Base-by-base conservation (phyloP, 805 yeast genomes). In the Ascoidea asiatica region DNA sequence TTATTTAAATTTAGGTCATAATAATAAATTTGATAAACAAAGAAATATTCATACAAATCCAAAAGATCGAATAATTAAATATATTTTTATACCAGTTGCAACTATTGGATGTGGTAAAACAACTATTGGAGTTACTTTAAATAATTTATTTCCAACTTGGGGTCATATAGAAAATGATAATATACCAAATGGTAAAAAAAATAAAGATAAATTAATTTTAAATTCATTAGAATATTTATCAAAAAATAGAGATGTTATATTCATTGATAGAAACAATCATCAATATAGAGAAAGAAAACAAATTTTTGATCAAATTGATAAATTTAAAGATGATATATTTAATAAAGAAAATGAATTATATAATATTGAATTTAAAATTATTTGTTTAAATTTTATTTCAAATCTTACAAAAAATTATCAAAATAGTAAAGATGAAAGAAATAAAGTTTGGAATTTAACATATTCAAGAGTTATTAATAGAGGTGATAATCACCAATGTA, bases 51-150 rank as follows among this genome's bases (percentile, higher is more conserved):
- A 29, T 29, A 29, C 35, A 29, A 33, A 2, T 20, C 21, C 15
- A 15, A 58, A 62, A 4, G 65, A 63, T 36, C 60, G 58, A 40
- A 46, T 60, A 1, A 64, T 68, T 4, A 79, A 79, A 51, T 81
- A 75, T 56, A 71, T 85, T 0, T 54, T 92, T 2, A 73, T 87
- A 1, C 90, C 97, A 0, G 76, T 89, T 3, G 88, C 97, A 0
- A 87, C 95, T 0, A 74, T 90, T 43, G 97, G 97, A 0, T 86
- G 96, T 60, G 98, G 98, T 5, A 92, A 92, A 57, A 88, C 97
- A 0, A 87, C 97, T 0, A 73, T 84, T 0, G 75, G 84, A 5
- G 57, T 75, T 35, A 78, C 89, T 0, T 63, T 92, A 38, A 49
- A 54, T 0, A 55, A 67, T 7, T 58, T 89, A 7, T 79, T 66